Evolutionary conservation across 306 rosid species (phyloP).

Genomic region (Urtica urens): DNA sequence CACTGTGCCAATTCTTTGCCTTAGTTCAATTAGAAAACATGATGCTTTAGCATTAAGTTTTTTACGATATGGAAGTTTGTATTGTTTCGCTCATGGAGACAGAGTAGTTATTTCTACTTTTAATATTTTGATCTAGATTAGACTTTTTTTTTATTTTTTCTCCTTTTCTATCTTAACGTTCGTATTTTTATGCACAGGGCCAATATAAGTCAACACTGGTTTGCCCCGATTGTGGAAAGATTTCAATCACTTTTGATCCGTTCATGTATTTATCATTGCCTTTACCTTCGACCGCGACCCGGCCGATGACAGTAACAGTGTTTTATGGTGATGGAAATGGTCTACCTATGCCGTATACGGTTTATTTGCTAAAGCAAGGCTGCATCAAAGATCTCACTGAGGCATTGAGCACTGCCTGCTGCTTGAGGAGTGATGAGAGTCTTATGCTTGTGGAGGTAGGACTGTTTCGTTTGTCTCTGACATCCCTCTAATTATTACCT

Average conservation of each 20-base stretch:
- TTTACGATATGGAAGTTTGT: too few relatives aligned
- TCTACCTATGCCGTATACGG: slow-evolving; percentile 88
- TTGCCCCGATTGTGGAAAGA: slow-evolving; percentile 80
- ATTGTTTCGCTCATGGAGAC: too few relatives aligned
- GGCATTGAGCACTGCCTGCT: slow-evolving; percentile 61
- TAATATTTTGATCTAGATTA: neutral
- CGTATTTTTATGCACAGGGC: slow-evolving; percentile 48
- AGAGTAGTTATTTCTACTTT: neutral
- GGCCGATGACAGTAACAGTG: slow-evolving; percentile 70
- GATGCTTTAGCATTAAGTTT: too few relatives aligned
- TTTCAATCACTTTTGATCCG: slow-evolving; percentile 95
- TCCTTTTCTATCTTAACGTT: slow-evolving; percentile 5
- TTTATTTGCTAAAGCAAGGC: slow-evolving; percentile 57
- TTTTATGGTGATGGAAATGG: slow-evolving; percentile 74
- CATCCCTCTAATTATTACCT: neutral
- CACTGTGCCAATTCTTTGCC: too few relatives aligned
- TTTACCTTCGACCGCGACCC: slow-evolving; percentile 77
- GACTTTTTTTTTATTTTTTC: too few relatives aligned
- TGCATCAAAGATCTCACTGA: slow-evolving; percentile 60
- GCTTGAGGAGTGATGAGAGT: slow-evolving; percentile 79
- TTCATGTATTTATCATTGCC: slow-evolving; percentile 98
- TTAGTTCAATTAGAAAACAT: too few relatives aligned
- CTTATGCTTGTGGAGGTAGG: slow-evolving; percentile 91
- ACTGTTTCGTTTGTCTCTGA: slow-evolving; percentile 10
- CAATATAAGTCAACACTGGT: slow-evolving; percentile 97